Evolutionary conservation across 208 protist species (phyloP).

Genomic region (Crithidia brevicula): DNA sequence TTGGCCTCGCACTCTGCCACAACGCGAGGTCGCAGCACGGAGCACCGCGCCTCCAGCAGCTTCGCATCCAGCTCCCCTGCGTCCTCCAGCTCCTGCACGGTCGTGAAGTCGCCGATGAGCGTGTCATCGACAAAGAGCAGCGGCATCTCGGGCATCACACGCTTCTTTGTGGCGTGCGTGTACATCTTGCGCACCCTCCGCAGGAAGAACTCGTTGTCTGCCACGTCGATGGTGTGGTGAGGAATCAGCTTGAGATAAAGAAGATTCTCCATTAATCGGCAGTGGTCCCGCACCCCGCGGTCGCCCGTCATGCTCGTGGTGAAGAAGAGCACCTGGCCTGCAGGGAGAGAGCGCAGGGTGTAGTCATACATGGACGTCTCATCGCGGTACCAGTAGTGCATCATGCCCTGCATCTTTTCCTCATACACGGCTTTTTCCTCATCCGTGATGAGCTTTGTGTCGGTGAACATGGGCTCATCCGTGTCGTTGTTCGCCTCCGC

Average conservation of each 20-base stretch:
- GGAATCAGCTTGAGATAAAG: slow-evolving; percentile 71
- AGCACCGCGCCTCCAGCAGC: slow-evolving; percentile 43
- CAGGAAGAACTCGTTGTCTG: slow-evolving; percentile 62
- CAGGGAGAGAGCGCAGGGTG: slow-evolving; percentile 16
- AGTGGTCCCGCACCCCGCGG: slow-evolving; percentile 55
- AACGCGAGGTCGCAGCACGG: slow-evolving; percentile 22
- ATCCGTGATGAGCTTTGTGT: slow-evolving; percentile 19
- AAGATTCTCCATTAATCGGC: slow-evolving; percentile 56
- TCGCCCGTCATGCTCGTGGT: slow-evolving; percentile 74
- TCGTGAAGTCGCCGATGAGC: slow-evolving; percentile 60
- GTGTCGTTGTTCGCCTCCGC: neutral
- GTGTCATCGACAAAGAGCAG: slow-evolving; percentile 64
- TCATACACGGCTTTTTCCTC: slow-evolving; percentile 25
- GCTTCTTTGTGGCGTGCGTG: slow-evolving; percentile 26
- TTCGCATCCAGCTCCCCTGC: slow-evolving; percentile 51
- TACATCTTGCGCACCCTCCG: slow-evolving; percentile 49
- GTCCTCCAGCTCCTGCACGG: slow-evolving; percentile 76
- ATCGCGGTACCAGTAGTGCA: slow-evolving; percentile 58
- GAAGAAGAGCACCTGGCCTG: slow-evolving; percentile 66
- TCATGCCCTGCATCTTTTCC: slow-evolving; percentile 21
- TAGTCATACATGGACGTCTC: slow-evolving; percentile 44
- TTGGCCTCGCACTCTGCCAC: slow-evolving; percentile 12
- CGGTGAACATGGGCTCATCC: slow-evolving; percentile 11
- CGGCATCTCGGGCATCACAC: slow-evolving; percentile 41
- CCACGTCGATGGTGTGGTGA: slow-evolving; percentile 70